Evolutionary conservation across 2,329 filamentous ascomycete species (phyloP), one percentile per base, ranked within the genome.

Genomic region (Fusarium penzigii): DNA sequence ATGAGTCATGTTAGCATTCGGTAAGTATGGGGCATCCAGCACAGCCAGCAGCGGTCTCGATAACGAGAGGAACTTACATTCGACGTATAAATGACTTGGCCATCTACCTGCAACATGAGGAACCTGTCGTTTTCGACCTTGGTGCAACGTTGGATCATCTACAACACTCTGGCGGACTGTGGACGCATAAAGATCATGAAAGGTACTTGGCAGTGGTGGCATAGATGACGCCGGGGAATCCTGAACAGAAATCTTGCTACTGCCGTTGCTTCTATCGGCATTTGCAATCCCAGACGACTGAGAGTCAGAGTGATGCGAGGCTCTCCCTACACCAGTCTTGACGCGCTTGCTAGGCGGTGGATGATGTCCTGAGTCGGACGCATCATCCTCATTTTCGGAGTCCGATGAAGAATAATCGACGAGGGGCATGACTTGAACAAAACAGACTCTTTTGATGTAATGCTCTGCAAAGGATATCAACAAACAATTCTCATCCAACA

Each of bases 21-120:
- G 20, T 5, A 29, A 14, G 34, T 25, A 25, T 25, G 7, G 4
- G 7, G 20, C 20, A 5, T 25, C 20, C 20, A 25, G 20, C 20
- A 4, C 20, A 25, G 20, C 20, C 20, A 25, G 20, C 20, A 25
- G 20, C 7, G 20, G 20, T 5, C 7, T 25, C 20, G 20, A 25
- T 25, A 25, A 7, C 7, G 20, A 25, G 20, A 25, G 20, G 7
- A 13, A 76, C 85, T 73, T 79, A 95, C 94, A 99, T 75, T 97
- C 93, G 51, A 96, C 78, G 70, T 96, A 97, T 42, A 97, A 69
- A 72, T 97, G 93, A 34, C 87, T 91, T 2, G 93, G 91, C 94
- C 94, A 99, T 70, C 92, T 90, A 54, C 94, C 94, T 53, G 86
- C 83, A 25, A 93, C 78, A 72, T 99, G 94, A 20, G 93, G 92